Evolutionary conservation across 768 basidiomycete species (phyloP), one percentile per base, ranked within the genome.

Genomic region (Agrocybe praecox): DNA sequence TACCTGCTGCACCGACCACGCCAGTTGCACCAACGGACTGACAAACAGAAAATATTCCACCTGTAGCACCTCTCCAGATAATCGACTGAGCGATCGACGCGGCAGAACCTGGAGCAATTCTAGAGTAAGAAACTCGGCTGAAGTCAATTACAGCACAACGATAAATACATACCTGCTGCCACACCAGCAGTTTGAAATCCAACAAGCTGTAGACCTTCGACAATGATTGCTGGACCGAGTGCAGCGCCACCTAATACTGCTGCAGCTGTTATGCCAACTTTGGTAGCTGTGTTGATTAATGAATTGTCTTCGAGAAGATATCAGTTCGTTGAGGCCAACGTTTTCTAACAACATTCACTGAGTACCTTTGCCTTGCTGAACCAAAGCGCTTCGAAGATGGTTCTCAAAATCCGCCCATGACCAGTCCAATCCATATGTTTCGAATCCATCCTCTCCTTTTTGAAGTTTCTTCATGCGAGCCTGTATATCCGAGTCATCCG

Each of bases 21-120:
- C 57, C 60, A 15, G 55, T 60, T 3, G 67, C 65, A 6, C 64
- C 67, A 11, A 65, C 47, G 5, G 58, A 46, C 22, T 69, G 65
- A n/a, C 61, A 61, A 29, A 61, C 24, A 2, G 67, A 65, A 19
- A 69, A 69, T 9, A 60, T 19, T 1, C 67, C 67, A 1, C 54
- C 49, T 2, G 64, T 69, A 10, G 62, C 58, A 11, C 61, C 62
- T 14, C 65, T 57, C 49, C 61, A 62, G 45, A 59, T 29, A 34
- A 58, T 4, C 24, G 59, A 47, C 23, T 61, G 54, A 6, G 59
- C 50, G 0, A 32, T 40, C 11, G 62, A 57, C 1, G 63, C 62
- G n/a, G 61, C n/a, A 11, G 63, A 57, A 29, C 58, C 62, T 67
- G 40, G 12, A 51, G 22, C 23, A 29, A 29, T 26, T 17, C 22